phyloP scores from a whole-genome alignment of 164 flowering plant species.

The Dillenia turbinata region DNA sequence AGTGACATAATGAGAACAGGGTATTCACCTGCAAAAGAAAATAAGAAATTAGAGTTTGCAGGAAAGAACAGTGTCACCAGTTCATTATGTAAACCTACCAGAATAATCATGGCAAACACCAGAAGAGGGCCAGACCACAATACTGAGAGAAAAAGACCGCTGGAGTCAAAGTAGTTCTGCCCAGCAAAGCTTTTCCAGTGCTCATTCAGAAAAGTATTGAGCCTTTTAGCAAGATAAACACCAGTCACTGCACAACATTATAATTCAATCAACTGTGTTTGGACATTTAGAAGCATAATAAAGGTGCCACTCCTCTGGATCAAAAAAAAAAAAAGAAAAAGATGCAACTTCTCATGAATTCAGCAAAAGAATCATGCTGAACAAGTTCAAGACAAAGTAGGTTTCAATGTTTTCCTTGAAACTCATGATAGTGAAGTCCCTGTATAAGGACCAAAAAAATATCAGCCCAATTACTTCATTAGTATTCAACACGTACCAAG shows the following conservation, averaged over 20 bases:
- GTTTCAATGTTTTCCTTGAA: too few relatives aligned
- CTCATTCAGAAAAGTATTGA: constrained; percentile 47
- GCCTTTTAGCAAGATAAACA: constrained; percentile 82
- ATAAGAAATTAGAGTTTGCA: not conserved
- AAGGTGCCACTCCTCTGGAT: too few relatives aligned
- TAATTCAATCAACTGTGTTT: too few relatives aligned
- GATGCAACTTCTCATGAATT: too few relatives aligned
- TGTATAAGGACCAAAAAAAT: too few relatives aligned
- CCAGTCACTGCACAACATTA: constrained; percentile 59
- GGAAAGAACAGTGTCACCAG: not conserved
- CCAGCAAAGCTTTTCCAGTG: constrained; percentile 85
- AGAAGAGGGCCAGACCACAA: constrained; percentile 98
- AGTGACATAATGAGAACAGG: constrained; percentile 60
- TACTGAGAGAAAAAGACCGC: constrained; percentile 73
- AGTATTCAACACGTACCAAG: too few relatives aligned
- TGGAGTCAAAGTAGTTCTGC: constrained; percentile 81
- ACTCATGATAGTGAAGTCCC: too few relatives aligned
- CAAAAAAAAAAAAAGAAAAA: too few relatives aligned
- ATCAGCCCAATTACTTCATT: too few relatives aligned
- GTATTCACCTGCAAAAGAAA: constrained; percentile 62
- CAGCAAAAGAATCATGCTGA: too few relatives aligned
- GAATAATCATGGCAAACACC: constrained; percentile 55
- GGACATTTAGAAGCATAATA: too few relatives aligned
- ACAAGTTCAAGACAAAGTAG: too few relatives aligned
- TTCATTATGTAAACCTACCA: constrained; percentile 48